Conservation (phyloP, 805 yeast genomes). For the Tetrapisispora namnaoensis region DNA sequence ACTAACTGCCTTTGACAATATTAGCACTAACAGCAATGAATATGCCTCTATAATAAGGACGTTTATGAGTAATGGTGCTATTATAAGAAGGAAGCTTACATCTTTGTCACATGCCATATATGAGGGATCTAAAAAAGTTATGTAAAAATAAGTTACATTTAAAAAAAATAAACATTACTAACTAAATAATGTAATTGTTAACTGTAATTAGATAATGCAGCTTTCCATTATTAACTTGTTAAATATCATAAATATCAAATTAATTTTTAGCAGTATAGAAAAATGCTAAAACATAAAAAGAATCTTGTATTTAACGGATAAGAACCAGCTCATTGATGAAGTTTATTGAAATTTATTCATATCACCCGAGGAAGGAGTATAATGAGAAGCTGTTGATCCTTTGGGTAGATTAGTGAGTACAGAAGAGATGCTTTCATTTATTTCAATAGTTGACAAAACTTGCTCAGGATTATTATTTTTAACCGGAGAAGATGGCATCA, state of each 20-base stretch:
- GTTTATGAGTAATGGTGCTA: slow-evolving; percentile 50
- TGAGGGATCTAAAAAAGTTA: slow-evolving; percentile 29
- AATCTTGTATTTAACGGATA: too few species aligned
- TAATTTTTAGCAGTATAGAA: too few species aligned
- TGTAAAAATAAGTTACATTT: slow-evolving; percentile 6
- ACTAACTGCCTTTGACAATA: slow-evolving; percentile 32
- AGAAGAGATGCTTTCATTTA: not conserved
- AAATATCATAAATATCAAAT: not conserved
- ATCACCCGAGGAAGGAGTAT: not conserved
- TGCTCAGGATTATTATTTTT: slow-evolving; percentile 18
- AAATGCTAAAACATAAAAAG: too few species aligned
- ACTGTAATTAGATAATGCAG: not conserved
- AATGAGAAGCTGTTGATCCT: not conserved
- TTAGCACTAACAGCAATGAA: slow-evolving; percentile 39
- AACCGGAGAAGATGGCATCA: slow-evolving; percentile 28
- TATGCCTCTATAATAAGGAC: slow-evolving; percentile 51
- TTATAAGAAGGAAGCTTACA: slow-evolving; percentile 30
- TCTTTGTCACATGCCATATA: slow-evolving; percentile 28
- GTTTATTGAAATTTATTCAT: not conserved
- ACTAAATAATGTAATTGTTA: not conserved
- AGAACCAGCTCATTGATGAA: too few species aligned
- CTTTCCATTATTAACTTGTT: too few species aligned
- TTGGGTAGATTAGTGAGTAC: not conserved
- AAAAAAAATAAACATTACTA: not conserved
- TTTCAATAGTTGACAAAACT: not conserved